phyloP scores from a whole-genome alignment of 192 early-diverging fungal species.

The Dimargaris cristalligena region DNA sequence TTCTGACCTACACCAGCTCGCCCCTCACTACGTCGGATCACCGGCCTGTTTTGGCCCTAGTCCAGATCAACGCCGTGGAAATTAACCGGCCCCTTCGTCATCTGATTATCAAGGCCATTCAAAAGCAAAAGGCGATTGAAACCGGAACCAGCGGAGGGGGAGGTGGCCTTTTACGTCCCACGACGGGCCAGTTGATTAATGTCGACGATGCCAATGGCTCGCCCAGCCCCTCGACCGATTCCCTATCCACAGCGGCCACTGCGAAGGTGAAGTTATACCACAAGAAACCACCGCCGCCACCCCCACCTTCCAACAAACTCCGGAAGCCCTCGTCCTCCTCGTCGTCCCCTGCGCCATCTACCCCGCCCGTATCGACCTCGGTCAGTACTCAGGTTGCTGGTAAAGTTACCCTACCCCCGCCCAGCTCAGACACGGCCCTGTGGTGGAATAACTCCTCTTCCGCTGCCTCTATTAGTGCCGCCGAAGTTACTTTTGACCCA shows the following conservation, averaged over 20 bases:
- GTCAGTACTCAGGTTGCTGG: background rate
- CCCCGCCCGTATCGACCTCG: background rate
- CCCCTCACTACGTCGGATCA: conserved; percentile 1
- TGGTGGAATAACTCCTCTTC: conserved; percentile 1
- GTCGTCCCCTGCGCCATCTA: background rate
- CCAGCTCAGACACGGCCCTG: background rate
- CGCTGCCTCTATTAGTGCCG: background rate
- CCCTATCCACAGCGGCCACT: background rate
- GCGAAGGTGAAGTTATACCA: background rate
- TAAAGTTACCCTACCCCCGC: background rate
- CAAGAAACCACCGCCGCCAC: conserved; percentile 7
- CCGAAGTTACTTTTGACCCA: background rate
- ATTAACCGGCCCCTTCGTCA: conserved; percentile 5
- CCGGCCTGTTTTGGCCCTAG: background rate
- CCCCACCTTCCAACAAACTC: background rate
- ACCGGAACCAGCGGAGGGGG: no score
- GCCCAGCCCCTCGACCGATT: background rate
- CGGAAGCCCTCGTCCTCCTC: background rate
- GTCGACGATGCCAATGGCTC: background rate
- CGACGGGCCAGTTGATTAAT: background rate
- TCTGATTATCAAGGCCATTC: background rate
- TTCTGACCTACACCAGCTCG: background rate
- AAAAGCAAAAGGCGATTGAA: background rate
- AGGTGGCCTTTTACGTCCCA: background rate
- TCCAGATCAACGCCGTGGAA: background rate